Evolutionary conservation across 1,284 basidiomycete genomes (phyloP), one percentile per base, ranked within the genome.

Genomic region (Hymenochaete sp.): DNA sequence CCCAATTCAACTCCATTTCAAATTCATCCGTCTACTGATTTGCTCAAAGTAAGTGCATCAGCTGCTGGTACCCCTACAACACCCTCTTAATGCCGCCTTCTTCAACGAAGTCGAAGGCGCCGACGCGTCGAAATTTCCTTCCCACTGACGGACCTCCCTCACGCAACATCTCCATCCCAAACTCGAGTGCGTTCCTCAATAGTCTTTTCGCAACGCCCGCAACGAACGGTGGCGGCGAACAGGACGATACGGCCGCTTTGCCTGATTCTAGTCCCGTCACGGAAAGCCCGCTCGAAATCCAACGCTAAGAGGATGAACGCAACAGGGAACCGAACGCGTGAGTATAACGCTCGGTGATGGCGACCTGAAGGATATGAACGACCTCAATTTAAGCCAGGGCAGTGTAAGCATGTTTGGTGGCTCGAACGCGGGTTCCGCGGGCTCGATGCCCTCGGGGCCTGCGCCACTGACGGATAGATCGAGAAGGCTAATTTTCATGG

Each of bases 311-410:
- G 62, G 79, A 82, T 59, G 84, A 86, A 50, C 71, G 77, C 35
- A 72, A 70, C 13, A 68, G 77, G 35, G 82, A 86, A 57, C 71
- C 75, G 27, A 85, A 87, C 56, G 75, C 75, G 54, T 73, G 79
- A 37, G 89, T 87, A 19, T 68, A 97, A 40, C 78, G 89, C 49
- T 87, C 87, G 9, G 79, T 98, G 31, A 93, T 98, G 83, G 84
- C 86, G 98, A 98, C 64, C 73, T 98, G 16, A 82, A 82, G 56
- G 95, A 98, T 58, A 83, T 98, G 74, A 85, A 93, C 58, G 93
- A 97, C 59, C 71, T 98, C 26, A 75, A 74, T 18, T 59, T 77
- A 45, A 53, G 35, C 26, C 79, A 82, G 56, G 60, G 66, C 9
- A 69, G 70, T 50, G 62, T 70, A 11, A n/a, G n/a, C n/a, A n/a